phyloP scores from a whole-genome alignment of 2,329 filamentous ascomycete genomes.

The Paracorniculantispora psalliotae region DNA sequence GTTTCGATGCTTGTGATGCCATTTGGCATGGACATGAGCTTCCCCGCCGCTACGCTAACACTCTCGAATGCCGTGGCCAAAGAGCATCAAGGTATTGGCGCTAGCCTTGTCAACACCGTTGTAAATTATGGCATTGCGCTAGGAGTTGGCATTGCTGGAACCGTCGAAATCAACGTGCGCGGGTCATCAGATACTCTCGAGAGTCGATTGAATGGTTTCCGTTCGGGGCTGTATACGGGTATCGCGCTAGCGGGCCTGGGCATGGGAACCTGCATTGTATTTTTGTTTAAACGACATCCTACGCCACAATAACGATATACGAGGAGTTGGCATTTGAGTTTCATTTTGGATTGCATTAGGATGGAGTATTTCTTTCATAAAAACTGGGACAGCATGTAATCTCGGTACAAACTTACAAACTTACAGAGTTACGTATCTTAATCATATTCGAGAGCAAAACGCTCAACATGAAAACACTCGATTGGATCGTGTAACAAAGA shows the following conservation, averaged over 20 bases:
- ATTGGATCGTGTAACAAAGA: no score
- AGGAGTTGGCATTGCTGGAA: constrained; percentile 61
- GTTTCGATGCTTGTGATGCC: constrained; percentile 53
- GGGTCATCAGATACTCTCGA: constrained; percentile 20
- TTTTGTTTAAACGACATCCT: constrained; percentile 4
- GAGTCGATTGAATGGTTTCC: constrained; percentile 28
- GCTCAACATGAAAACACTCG: no score
- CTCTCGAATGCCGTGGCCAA: constrained; percentile 48
- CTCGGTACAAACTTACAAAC: no score
- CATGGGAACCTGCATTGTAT: constrained; percentile 3
- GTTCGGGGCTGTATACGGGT: constrained; percentile 37
- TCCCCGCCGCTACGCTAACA: constrained; percentile 57
- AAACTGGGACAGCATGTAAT: no score
- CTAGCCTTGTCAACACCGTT: constrained; percentile 56
- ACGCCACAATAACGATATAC: neutral
- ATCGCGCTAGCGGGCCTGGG: constrained; percentile 30
- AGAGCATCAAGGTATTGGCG: constrained; percentile 42
- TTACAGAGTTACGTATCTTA: no score
- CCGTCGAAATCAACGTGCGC: constrained; percentile 46
- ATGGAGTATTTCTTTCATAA: neutral
- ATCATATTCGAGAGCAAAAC: no score
- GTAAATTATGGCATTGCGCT: constrained; percentile 66
- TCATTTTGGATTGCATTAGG: neutral
- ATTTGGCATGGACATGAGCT: constrained; percentile 63
- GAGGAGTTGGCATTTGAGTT: neutral